phyloP scores from a whole-genome alignment of 2,329 filamentous ascomycete genomes.

The Fusarium sp. region DNA sequence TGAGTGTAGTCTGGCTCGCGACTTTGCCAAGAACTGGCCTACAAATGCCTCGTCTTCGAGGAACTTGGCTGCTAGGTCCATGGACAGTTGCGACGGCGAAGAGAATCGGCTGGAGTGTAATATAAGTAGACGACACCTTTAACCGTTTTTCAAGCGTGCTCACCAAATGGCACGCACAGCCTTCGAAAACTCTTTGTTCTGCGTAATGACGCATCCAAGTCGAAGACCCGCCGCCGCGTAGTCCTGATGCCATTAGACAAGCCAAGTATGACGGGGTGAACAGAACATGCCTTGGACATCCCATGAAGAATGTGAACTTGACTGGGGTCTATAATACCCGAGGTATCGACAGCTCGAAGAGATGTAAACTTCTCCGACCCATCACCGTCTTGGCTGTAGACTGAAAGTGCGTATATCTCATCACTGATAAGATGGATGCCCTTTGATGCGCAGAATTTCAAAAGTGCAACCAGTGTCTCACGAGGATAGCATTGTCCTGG shows the following conservation, averaged over 20 bases:
- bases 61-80: not conserved
- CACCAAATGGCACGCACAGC: not conserved
- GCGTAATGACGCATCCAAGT: slow-evolving; percentile 1
- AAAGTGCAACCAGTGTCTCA: not conserved
- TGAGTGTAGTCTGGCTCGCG: not conserved
- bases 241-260: not conserved
- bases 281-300: not conserved
- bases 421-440: not conserved
- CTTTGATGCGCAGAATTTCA: not conserved
- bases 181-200: not conserved
- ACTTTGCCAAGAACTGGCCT: not conserved
- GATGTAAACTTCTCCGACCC: not conserved
- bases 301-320: not conserved
- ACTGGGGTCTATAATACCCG: not conserved
- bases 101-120: not conserved
- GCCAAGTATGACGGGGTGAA: not conserved
- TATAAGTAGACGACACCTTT: not conserved
- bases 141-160: not conserved
- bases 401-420: slow-evolving; percentile 1
- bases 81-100: not conserved
- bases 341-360: not conserved
- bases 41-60: not conserved
- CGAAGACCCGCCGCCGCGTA: not conserved
- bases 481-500: not conserved
- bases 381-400: not conserved